phyloP scores from a whole-genome alignment of 495 filamentous ascomycete genomes.

The Symbiotaphrina buchneri region DNA sequence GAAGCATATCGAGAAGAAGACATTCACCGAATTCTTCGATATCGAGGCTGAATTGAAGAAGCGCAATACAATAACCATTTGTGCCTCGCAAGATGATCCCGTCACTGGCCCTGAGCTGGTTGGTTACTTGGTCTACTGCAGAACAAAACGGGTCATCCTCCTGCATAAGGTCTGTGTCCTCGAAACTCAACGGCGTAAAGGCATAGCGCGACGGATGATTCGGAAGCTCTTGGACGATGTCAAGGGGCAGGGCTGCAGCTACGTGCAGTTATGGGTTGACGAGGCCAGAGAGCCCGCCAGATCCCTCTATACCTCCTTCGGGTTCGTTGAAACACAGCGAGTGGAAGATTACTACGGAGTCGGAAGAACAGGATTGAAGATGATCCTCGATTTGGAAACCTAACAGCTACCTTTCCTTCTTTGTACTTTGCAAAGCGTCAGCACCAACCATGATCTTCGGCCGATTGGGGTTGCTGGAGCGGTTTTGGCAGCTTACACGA shows the following conservation, averaged over 20 bases:
- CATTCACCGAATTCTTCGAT: conserved; percentile 31
- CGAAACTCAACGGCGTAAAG: conserved; percentile 24
- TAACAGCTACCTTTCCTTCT: neutral
- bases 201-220: conserved; percentile 27
- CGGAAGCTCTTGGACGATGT: conserved; percentile 21
- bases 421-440: neutral
- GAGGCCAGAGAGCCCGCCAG: conserved; percentile 24
- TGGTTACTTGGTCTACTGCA: conserved; percentile 31
- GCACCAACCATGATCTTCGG: neutral
- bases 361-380: conserved; percentile 29
- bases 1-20: conserved; percentile 27
- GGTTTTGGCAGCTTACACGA: neutral
- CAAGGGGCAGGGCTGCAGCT: conserved; percentile 26
- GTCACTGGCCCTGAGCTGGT: conserved; percentile 9
- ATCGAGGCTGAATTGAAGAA: conserved; percentile 31
- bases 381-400: conserved; percentile 17
- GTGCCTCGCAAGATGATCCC: conserved; percentile 11
- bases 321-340: conserved; percentile 26
- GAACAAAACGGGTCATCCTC: conserved; percentile 24
- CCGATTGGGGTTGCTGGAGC: neutral
- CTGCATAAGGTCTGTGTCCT: conserved; percentile 38
- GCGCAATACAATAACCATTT: conserved; percentile 27
- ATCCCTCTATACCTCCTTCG: conserved; percentile 22
- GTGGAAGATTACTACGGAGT: conserved; percentile 32
- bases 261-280: conserved; percentile 39